phyloP scores from a whole-genome alignment of 1,284 basidiomycete species.

The Rugosomyces carneus region DNA sequence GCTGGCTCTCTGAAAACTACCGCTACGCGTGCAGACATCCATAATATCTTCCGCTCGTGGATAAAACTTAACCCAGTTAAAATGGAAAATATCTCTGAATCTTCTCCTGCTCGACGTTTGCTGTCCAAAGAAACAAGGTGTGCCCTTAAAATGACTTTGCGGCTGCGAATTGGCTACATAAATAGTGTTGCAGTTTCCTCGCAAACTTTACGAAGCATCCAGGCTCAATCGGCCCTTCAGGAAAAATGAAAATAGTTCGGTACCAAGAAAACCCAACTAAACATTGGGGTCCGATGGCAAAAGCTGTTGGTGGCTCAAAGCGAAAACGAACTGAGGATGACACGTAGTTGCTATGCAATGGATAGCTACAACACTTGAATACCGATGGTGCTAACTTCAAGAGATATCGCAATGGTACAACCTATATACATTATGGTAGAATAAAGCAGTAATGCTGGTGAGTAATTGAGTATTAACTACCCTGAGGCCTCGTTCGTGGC shows the following conservation, averaged over 20 bases:
- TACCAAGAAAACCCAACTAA: slow-evolving; percentile 90
- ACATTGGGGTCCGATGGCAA: slow-evolving; percentile 88
- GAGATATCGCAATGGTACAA: slow-evolving; percentile 6
- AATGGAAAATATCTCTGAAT: slow-evolving; percentile 70
- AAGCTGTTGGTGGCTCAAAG: slow-evolving; percentile 44
- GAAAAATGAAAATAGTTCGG: slow-evolving; percentile 72
- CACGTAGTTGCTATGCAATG: neutral
- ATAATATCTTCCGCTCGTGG: slow-evolving; percentile 84
- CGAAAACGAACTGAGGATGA: slow-evolving; percentile 33
- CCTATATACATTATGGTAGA: slow-evolving; percentile 8
- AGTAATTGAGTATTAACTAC: slow-evolving; percentile 1
- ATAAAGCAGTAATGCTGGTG: slow-evolving; percentile 1
- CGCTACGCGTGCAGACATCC: slow-evolving; percentile 67
- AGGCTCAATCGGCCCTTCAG: slow-evolving; percentile 49
- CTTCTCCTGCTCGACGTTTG: slow-evolving; percentile 61
- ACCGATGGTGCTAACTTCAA: neutral
- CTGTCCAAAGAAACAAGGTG: slow-evolving; percentile 65
- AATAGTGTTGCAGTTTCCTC: slow-evolving; percentile 39
- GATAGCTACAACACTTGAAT: neutral
- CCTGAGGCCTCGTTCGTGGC: slow-evolving; percentile 2
- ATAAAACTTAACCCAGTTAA: slow-evolving; percentile 80
- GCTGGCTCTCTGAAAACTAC: slow-evolving; percentile 90
- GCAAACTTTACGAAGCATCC: slow-evolving; percentile 76
- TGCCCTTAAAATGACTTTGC: neutral
- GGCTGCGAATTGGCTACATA: slow-evolving; percentile 5